These are phyloP conservation scores for Metschnikowia lochheadii DNA, from an alignment of 805 yeast species.

Conservation along the genomic window DNA sequence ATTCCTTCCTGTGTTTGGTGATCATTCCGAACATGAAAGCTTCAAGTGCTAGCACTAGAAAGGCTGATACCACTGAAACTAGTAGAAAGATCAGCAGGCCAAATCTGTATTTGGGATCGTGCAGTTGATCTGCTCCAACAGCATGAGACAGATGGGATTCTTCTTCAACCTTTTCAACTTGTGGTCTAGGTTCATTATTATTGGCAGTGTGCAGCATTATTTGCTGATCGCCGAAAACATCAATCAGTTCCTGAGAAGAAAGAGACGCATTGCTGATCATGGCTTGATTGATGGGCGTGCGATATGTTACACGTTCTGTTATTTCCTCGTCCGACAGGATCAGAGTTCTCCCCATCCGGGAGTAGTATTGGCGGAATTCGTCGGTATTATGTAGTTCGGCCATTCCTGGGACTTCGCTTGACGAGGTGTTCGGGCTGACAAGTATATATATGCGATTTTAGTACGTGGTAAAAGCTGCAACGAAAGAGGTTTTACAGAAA, in stretches of 20 bases:
- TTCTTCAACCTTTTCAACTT: not conserved
- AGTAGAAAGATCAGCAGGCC: slow-evolving; percentile 20
- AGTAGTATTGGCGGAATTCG: not conserved
- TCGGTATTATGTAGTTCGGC: not conserved
- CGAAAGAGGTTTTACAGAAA: not conserved
- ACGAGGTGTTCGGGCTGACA: not conserved
- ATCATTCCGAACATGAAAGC: slow-evolving; percentile 37
- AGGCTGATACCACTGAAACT: slow-evolving; percentile 32
- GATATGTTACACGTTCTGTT: not conserved
- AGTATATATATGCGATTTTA: not conserved
- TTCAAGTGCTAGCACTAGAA: slow-evolving; percentile 34
- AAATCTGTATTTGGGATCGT: not conserved
- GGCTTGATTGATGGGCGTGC: not conserved
- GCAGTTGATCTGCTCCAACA: not conserved
- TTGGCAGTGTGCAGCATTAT: not conserved
- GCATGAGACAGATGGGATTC: not conserved
- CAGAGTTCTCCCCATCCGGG: not conserved
- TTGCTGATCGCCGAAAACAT: not conserved
- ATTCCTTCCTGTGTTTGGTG: slow-evolving; percentile 25
- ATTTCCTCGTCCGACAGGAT: not conserved
- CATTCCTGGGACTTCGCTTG: not conserved
- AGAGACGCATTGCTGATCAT: not conserved
- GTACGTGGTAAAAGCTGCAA: not conserved
- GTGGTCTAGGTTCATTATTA: not conserved
- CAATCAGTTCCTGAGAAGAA: not conserved